Conservation (phyloP, 345 rosid genomes). For the Orychophragmus violaceus region DNA sequence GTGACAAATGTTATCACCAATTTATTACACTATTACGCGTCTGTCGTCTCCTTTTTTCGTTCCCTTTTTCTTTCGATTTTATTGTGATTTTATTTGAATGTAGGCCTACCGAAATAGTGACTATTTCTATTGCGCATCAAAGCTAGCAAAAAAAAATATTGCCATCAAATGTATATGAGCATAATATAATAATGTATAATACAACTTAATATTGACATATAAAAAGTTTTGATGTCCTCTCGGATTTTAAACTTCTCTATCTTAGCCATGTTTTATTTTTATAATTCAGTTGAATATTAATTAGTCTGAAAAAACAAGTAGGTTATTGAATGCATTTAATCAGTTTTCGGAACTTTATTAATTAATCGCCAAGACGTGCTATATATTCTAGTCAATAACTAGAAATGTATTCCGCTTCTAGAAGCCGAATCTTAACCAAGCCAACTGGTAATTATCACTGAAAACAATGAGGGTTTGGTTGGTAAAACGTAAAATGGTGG, state of each 20-base stretch:
- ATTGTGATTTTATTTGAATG: neutral
- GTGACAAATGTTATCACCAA: conserved; percentile 3
- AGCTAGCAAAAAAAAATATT: neutral
- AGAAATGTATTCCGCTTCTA: neutral
- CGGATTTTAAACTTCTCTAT: neutral
- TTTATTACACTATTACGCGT: conserved; percentile 25
- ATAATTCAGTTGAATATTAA: neutral
- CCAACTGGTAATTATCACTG: no score
- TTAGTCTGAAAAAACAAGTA: neutral
- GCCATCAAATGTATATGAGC: neutral
- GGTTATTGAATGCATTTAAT: no score
- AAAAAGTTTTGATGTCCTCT: neutral
- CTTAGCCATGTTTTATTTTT: neutral
- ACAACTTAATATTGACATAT: neutral
- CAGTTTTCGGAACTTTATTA: no score
- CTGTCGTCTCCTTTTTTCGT: conserved; percentile 3
- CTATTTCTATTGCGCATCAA: neutral
- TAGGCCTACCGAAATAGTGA: conserved; percentile 7
- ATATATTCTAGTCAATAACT: neutral
- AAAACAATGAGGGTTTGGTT: no score
- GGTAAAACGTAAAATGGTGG: no score
- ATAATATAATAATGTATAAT: neutral
- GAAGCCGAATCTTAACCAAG: neutral
- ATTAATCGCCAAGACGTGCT: no score
- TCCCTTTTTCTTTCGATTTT: neutral